Evolutionary conservation across 2,329 filamentous ascomycete genomes (phyloP).

Genomic region (Fusarium ramigenum): DNA sequence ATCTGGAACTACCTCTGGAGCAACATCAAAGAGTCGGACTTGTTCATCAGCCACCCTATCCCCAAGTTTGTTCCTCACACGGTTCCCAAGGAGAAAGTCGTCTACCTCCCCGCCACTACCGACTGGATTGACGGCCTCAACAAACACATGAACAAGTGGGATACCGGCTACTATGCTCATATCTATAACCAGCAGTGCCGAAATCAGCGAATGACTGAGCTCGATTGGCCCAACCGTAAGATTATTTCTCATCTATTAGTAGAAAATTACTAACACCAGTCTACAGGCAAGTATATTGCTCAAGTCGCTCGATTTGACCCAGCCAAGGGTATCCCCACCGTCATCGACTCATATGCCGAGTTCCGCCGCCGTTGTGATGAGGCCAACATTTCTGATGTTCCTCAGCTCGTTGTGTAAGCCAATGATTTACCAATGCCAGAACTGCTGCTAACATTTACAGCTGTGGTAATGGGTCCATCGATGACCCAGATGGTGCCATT

Average conservation of each 20-base stretch:
- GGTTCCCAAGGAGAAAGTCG: slow-evolving; percentile 73
- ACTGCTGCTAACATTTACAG: slow-evolving; percentile 30
- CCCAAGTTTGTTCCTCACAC: slow-evolving; percentile 76
- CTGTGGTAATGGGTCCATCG: slow-evolving; percentile 81
- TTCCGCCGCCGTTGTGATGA: slow-evolving; percentile 71
- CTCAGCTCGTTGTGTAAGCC: slow-evolving; percentile 74
- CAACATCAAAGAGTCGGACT: slow-evolving; percentile 74
- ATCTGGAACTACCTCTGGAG: slow-evolving; percentile 82
- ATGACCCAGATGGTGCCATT: slow-evolving; percentile 78
- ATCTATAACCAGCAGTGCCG: slow-evolving; percentile 74
- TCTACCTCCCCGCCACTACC: slow-evolving; percentile 81
- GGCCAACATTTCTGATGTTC: slow-evolving; percentile 60
- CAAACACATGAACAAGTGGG: slow-evolving; percentile 76
- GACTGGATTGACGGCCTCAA: slow-evolving; percentile 88
- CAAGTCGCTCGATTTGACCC: slow-evolving; percentile 87
- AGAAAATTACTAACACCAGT: slow-evolving; percentile 22
- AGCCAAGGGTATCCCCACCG: slow-evolving; percentile 81
- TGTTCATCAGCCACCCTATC: slow-evolving; percentile 86
- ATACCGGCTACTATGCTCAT: slow-evolving; percentile 77
- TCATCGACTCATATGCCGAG: slow-evolving; percentile 78
- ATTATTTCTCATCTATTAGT: not conserved
- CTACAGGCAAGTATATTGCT: slow-evolving; percentile 73
- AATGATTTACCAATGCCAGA: not conserved
- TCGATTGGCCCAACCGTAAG: slow-evolving; percentile 64
- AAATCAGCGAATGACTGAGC: slow-evolving; percentile 62